phyloP scores from a whole-genome alignment of 2,329 filamentous ascomycete genomes.

The Fusarium lateritium region DNA sequence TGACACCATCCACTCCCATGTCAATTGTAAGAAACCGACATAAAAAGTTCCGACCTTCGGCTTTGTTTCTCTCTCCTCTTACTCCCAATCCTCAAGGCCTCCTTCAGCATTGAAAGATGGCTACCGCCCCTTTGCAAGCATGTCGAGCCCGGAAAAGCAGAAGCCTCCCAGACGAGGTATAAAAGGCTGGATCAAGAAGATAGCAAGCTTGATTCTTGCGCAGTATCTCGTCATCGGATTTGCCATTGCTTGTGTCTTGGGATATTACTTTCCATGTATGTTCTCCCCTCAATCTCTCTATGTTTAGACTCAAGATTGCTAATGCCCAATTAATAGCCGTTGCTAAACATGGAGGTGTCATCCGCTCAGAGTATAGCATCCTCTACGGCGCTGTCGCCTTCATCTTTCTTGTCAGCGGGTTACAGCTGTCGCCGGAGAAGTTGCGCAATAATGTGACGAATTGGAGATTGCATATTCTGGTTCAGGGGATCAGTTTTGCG shows the following conservation, averaged over 20 bases:
- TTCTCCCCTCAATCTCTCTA: background rate
- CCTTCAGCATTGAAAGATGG: conserved; percentile 15
- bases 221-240: conserved; percentile 78
- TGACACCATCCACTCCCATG: conserved; percentile 17
- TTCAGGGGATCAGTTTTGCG: conserved; percentile 77
- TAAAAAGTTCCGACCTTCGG: conserved; percentile 6
- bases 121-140: conserved; percentile 7
- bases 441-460: conserved; percentile 73
- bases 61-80: background rate
- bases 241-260: conserved; percentile 65
- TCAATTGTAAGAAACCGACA: conserved; percentile 2
- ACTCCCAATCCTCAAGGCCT: background rate
- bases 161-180: conserved; percentile 8
- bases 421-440: conserved; percentile 75
- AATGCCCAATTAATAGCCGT: conserved; percentile 56
- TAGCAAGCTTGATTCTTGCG: conserved; percentile 59
- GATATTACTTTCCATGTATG: conserved; percentile 61
- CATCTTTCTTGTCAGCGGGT: conserved; percentile 80
- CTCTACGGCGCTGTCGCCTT: conserved; percentile 78
- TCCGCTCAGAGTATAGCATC: conserved; percentile 71
- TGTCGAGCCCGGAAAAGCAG: conserved; percentile 38
- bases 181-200: conserved; percentile 37
- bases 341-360: conserved; percentile 63
- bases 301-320: conserved; percentile 10
- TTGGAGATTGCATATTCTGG: conserved; percentile 77